phyloP scores from a whole-genome alignment of 2,329 filamentous ascomycete genomes.

The Aspergillus sp. region DNA sequence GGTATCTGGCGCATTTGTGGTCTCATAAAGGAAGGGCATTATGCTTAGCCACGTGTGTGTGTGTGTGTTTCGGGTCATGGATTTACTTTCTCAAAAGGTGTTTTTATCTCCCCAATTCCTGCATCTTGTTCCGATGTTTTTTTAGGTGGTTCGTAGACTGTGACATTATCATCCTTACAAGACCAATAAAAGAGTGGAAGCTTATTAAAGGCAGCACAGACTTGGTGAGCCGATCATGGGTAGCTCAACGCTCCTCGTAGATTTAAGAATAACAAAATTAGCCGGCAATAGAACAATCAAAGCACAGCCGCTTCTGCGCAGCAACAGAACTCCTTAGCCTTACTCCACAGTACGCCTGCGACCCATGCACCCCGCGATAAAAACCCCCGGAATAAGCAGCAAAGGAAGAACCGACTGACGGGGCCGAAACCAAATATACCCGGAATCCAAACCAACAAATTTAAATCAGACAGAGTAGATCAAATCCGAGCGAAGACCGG shows the following conservation, averaged over 20 bases:
- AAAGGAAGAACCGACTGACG: neutral
- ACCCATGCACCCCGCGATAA: conserved; percentile 6
- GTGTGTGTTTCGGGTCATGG: conserved; percentile 1
- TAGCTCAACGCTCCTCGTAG: neutral
- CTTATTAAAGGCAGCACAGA: neutral
- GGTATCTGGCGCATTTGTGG: conserved; percentile 26
- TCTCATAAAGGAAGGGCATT: neutral
- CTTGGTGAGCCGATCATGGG: no score
- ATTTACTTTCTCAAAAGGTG: neutral
- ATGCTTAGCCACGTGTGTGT: neutral
- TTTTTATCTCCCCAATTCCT: neutral
- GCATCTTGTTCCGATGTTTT: neutral
- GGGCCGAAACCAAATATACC: neutral
- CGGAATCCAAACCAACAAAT: neutral
- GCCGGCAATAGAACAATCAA: neutral
- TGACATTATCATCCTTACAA: neutral
- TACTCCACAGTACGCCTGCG: conserved; percentile 16
- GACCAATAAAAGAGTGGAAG: neutral
- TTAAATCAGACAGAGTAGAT: conserved; percentile 7
- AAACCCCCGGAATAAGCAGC: neutral
- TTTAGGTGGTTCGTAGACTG: neutral
- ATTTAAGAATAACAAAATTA: neutral
- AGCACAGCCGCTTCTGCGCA: neutral
- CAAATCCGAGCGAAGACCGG: neutral
- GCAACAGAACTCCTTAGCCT: conserved; percentile 21